These are phyloP conservation scores for Ascochyta clinopodiicola DNA, from an alignment of 2,329 filamentous ascomycete species.

Conservation along the genomic window DNA sequence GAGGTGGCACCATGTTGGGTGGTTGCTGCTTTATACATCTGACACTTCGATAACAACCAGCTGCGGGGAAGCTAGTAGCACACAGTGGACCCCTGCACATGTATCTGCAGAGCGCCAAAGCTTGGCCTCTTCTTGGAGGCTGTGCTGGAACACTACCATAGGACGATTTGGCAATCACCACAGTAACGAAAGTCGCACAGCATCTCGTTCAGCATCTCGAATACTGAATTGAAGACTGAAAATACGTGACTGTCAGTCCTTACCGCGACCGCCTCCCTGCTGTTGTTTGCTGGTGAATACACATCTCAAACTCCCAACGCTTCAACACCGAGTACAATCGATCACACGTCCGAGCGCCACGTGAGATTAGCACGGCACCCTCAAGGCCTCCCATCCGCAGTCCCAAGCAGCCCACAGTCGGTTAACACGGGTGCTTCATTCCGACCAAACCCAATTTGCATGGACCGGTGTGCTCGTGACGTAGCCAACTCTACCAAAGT, in stretches of 20 bases:
- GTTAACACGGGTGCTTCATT: slow-evolving; percentile 26
- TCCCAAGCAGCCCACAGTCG: slow-evolving; percentile 22
- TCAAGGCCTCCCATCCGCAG: slow-evolving; percentile 24
- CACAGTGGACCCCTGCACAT: slow-evolving; percentile 7
- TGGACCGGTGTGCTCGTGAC: slow-evolving; percentile 28
- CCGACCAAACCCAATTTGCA: slow-evolving; percentile 11
- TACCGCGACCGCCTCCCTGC: background rate
- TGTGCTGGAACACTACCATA: slow-evolving; percentile 8
- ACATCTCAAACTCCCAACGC: slow-evolving; percentile 10
- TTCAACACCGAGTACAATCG: background rate
- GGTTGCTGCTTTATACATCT: slow-evolving; percentile 29
- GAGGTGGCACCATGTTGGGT: slow-evolving; percentile 16
- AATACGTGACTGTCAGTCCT: background rate
- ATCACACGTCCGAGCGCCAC: slow-evolving; percentile 15
- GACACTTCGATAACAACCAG: slow-evolving; percentile 12
- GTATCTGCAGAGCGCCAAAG: slow-evolving; percentile 11
- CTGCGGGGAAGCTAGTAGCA: slow-evolving; percentile 29
- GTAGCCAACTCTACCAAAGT: slow-evolving; percentile 14
- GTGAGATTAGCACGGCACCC: slow-evolving; percentile 21
- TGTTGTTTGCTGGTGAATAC: background rate
- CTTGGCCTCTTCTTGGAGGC: slow-evolving; percentile 10
- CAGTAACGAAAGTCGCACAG: slow-evolving; percentile 4
- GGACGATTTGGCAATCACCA: slow-evolving; percentile 2
- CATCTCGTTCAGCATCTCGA: background rate
- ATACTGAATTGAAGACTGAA: background rate